Base-by-base conservation (phyloP, 2,329 filamentous ascomycete species). In the Gaeumannomyces sp. region DNA sequence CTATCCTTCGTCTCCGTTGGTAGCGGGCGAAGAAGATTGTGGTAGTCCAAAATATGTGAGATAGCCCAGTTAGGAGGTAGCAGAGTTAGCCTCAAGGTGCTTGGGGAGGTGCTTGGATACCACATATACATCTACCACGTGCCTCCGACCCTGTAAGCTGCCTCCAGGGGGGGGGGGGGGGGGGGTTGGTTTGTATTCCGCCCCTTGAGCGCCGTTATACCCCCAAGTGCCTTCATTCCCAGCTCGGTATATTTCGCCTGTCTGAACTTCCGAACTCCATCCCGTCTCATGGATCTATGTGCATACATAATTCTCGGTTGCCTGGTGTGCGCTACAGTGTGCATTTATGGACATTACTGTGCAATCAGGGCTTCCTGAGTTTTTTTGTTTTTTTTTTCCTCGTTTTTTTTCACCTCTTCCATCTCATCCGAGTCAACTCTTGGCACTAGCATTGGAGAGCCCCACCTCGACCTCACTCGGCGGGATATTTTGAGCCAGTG, bases 341-440 rank as follows among this genome's bases (percentile, higher is more conserved):
- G 19, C n/a, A 53, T 25, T 2, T n/a, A 25, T 25, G 25, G 2
- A 10, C 6, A 10, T n/a, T 3, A 53, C 45, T n/a, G 45, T 53
- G 22, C 22, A 6, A 25, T 53, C 45, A 25, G 22, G 22, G 22
- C 45, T 53, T 62, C 45, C 29, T 64, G 62, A 62, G 58, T n/a
- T n/a, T n/a, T n/a, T n/a, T n/a, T n/a, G n/a, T 63, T 56, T 56
- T 62, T 63, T 63, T 57, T 25, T 38, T 6, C 38, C 38, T 19
- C 13, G 14, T 16, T 16, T 61, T 4, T 61, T 59, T 38, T 62
- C 38, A 50, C 38, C 19, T 22, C 38, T 53, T 25, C n/a, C 45
- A 3, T 8, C 35, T 38, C 35, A 25, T 11, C 45, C 22, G 45
- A 53, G 45, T 53, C 45, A 53, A 53, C n/a, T n/a, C 33, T 45